Percentiles rank a stretch among this genome's conserved stretches.
These are phyloP conservation scores for Penicillium decumbens DNA, from an alignment of 2,329 filamentous ascomycete species.

Conservation along the genomic window DNA sequence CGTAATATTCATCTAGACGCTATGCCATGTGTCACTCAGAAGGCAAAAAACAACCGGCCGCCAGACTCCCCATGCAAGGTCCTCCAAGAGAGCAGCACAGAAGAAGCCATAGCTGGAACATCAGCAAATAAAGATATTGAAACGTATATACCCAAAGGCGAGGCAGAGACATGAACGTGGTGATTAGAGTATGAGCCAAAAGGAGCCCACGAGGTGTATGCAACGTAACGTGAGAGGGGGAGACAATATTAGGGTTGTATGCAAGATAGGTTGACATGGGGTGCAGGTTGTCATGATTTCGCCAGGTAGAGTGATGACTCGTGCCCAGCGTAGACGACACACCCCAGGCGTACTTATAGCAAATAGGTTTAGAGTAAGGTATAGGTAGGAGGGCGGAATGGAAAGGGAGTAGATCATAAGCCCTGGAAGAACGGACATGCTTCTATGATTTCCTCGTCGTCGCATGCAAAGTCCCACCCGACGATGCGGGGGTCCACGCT, in stretches of 20 bases:
- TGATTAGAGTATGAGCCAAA: not conserved
- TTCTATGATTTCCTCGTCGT: constrained; percentile 72
- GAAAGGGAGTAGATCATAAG: constrained; percentile 23
- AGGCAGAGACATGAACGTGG: not conserved
- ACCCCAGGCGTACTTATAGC: not conserved
- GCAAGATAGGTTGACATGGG: not conserved
- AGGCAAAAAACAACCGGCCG: not conserved
- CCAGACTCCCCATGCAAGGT: constrained; percentile 8
- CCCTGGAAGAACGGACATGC: constrained; percentile 70
- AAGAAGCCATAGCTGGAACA: not conserved
- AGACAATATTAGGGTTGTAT: not conserved
- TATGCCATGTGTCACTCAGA: constrained; percentile 1
- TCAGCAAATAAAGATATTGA: not conserved
- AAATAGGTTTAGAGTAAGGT: not conserved
- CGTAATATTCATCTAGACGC: constrained; percentile 3
- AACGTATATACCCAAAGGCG: not conserved
- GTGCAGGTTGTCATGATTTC: not conserved
- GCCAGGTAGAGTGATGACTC: not conserved
- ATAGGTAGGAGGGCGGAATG: not conserved
- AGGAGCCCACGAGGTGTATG: not conserved
- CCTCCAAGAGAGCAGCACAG: not conserved
- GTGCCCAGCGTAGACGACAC: not conserved
- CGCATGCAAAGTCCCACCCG: constrained; percentile 95
- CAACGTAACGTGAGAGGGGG: not conserved
- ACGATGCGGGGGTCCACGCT: constrained; percentile 88